Evolutionary conservation across 331 rosid species (phyloP).

Genomic region (Malus hybrid): DNA sequence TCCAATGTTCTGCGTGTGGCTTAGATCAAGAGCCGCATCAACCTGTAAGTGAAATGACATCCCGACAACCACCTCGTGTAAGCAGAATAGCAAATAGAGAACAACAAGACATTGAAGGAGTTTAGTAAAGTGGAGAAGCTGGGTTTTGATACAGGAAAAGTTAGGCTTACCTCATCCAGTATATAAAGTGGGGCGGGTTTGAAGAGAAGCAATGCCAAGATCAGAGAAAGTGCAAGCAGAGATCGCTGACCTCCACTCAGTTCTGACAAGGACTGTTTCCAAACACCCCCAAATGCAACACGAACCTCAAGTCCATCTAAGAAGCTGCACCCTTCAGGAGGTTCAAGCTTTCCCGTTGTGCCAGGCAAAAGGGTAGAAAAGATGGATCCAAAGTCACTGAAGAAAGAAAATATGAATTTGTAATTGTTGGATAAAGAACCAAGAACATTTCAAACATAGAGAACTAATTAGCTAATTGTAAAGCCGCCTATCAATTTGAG

Average conservation of each 20-base stretch:
- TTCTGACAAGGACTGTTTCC: constrained; percentile 99
- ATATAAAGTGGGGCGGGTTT: constrained; percentile 98
- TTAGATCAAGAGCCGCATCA: constrained; percentile 98
- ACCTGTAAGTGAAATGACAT: constrained; percentile 43
- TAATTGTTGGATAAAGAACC: neutral
- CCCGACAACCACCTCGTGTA: neutral
- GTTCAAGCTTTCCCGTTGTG: constrained; percentile 89
- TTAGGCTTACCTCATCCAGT: constrained; percentile 68
- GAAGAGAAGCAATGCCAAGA: constrained; percentile 90
- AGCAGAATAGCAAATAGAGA: neutral
- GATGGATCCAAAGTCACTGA: constrained; percentile 94
- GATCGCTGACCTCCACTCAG: constrained; percentile 99
- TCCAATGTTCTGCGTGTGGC: constrained; percentile 99
- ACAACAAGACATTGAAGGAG: no score
- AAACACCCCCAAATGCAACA: constrained; percentile 93
- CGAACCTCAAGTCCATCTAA: constrained; percentile 97
- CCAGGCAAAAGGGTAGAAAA: constrained; percentile 92
- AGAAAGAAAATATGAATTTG: constrained; percentile 5
- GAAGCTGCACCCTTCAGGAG: constrained; percentile 91
- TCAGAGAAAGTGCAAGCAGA: constrained; percentile 86
- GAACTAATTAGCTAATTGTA: neutral
- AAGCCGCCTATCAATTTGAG: neutral
- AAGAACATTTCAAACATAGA: neutral
- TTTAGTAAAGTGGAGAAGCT: neutral
- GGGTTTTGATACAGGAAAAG: neutral